Conservation (phyloP, 2,329 filamentous ascomycete species). For the Hypoxylon sp. region DNA sequence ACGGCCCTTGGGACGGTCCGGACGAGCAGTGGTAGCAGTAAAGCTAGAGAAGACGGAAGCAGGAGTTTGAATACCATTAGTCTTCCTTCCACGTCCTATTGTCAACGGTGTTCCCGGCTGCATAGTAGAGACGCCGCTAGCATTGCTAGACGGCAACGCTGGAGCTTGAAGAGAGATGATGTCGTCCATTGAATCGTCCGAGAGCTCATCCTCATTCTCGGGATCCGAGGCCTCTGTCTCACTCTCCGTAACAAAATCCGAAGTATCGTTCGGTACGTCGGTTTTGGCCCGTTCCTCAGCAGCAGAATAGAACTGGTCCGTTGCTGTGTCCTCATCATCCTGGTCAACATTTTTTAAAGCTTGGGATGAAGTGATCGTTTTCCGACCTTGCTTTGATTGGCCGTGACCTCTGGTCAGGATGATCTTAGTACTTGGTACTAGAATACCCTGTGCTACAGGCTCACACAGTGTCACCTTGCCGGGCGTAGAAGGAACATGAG, state of each 20-base stretch:
- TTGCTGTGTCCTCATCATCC: constrained; percentile 85
- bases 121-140: constrained; percentile 83
- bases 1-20: constrained; percentile 78
- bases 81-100: constrained; percentile 71
- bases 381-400: constrained; percentile 66
- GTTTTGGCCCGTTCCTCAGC: constrained; percentile 80
- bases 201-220: constrained; percentile 80
- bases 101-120: constrained; percentile 86
- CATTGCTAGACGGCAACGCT: constrained; percentile 79
- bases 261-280: constrained; percentile 69
- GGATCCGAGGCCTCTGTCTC: constrained; percentile 71
- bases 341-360: constrained; percentile 70
- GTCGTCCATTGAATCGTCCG: constrained; percentile 92
- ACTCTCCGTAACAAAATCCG: constrained; percentile 70
- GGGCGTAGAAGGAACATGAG: constrained; percentile 84
- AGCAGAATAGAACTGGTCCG: constrained; percentile 93
- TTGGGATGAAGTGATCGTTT: constrained; percentile 61
- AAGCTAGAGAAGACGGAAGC: constrained; percentile 91
- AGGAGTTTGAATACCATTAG: constrained; percentile 82
- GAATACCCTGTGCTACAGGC: constrained; percentile 87
- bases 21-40: constrained; percentile 84
- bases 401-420: constrained; percentile 77
- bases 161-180: constrained; percentile 91
- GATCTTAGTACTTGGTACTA: constrained; percentile 83
- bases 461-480: constrained; percentile 94